Conservation (phyloP, 208 protist genomes). For the Trypanosomatidae sp. region DNA sequence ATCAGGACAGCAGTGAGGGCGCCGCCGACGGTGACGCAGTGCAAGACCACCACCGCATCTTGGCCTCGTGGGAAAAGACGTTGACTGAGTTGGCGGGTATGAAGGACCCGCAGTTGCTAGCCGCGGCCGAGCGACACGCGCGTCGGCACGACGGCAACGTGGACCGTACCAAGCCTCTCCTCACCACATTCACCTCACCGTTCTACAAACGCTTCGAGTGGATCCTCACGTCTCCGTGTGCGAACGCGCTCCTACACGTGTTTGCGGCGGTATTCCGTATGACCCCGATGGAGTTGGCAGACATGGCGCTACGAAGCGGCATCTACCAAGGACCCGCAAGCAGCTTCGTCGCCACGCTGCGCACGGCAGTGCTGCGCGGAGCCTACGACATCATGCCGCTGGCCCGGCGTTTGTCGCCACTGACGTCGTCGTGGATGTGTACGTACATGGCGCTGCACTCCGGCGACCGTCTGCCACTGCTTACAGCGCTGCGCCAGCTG, state of each 20-base stretch:
- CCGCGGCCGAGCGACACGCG: slow-evolving; percentile 22
- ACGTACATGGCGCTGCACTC: slow-evolving; percentile 74
- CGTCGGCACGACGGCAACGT: slow-evolving; percentile 13
- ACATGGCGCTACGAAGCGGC: slow-evolving; percentile 67
- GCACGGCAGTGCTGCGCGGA: slow-evolving; percentile 32
- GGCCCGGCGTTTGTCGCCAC: slow-evolving; percentile 59
- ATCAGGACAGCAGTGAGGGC: not conserved
- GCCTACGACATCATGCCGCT: slow-evolving; percentile 69
- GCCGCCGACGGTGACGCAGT: not conserved
- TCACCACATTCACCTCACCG: slow-evolving; percentile 39
- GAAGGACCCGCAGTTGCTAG: slow-evolving; percentile 12
- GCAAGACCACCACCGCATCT: not conserved
- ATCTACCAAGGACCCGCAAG: slow-evolving; percentile 58
- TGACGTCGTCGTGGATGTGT: slow-evolving; percentile 58
- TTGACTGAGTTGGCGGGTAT: slow-evolving; percentile 19
- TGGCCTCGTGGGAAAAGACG: slow-evolving; percentile 21
- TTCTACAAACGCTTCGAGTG: slow-evolving; percentile 40
- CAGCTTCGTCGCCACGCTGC: slow-evolving; percentile 46
- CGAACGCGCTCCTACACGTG: slow-evolving; percentile 74
- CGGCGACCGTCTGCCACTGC: slow-evolving; percentile 59
- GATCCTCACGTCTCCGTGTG: slow-evolving; percentile 65
- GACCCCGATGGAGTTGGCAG: slow-evolving; percentile 61
- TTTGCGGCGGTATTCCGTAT: slow-evolving; percentile 60
- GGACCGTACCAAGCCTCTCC: not conserved
- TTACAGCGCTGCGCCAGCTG: slow-evolving; percentile 58